phyloP scores from a whole-genome alignment of 1,284 basidiomycete species.

The Earliella scabrosa region DNA sequence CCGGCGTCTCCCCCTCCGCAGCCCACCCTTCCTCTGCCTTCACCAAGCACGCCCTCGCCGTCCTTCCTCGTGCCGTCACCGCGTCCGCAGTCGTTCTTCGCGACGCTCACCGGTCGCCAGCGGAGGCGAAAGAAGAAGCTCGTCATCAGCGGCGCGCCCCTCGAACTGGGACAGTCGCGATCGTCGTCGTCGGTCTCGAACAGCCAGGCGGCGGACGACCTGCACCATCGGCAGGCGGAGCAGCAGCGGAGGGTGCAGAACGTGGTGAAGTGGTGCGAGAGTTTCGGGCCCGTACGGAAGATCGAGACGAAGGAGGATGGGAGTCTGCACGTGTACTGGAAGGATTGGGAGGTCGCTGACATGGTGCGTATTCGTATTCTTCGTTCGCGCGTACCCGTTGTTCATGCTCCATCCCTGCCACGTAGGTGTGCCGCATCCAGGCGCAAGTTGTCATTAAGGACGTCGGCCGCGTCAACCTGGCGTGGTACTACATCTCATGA shows the following conservation, averaged over 20 bases:
- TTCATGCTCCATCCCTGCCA: not conserved
- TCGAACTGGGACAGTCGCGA: slow-evolving; percentile 13
- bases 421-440: slow-evolving; percentile 35
- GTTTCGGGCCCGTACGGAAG: slow-evolving; percentile 31
- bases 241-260: slow-evolving; percentile 26
- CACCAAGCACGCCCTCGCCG: slow-evolving; percentile 31
- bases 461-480: slow-evolving; percentile 34
- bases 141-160: slow-evolving; percentile 29
- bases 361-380: slow-evolving; percentile 24
- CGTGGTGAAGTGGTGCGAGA: slow-evolving; percentile 35
- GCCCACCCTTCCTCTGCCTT: slow-evolving; percentile 34
- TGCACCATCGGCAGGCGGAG: slow-evolving; percentile 21
- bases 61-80: slow-evolving; percentile 32
- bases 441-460: slow-evolving; percentile 35
- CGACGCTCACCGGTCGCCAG: slow-evolving; percentile 27
- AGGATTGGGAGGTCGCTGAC: slow-evolving; percentile 36
- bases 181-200: slow-evolving; percentile 9
- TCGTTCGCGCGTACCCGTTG: not conserved
- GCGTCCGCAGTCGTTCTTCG: slow-evolving; percentile 31
- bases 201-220: slow-evolving; percentile 7
- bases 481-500: slow-evolving; percentile 35
- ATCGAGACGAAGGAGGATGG: slow-evolving; percentile 34
- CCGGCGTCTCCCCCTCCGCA: slow-evolving; percentile 27
- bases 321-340: slow-evolving; percentile 36
- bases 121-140: slow-evolving; percentile 33